Conservation (phyloP, 371 early-diverging fungal genomes). For the Mortierella sp. region DNA sequence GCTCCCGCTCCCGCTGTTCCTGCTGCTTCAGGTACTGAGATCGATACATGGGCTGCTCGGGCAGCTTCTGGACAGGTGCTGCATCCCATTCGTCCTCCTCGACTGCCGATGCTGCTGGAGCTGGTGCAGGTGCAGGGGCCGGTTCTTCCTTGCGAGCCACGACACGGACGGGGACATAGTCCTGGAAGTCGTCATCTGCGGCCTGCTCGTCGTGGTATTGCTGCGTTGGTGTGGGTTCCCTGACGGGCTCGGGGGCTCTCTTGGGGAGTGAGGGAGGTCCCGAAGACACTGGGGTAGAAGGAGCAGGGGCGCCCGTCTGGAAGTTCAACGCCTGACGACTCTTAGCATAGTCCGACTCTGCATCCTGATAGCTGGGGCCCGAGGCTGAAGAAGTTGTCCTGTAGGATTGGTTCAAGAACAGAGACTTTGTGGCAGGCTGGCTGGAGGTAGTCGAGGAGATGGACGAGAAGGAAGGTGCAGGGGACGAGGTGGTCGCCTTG, state of each 20-base stretch:
- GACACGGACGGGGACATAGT: constrained; percentile 44
- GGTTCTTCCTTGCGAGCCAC: constrained; percentile 44
- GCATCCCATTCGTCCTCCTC: constrained; percentile 51
- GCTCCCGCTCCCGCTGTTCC: constrained; percentile 11
- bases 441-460: constrained; percentile 32
- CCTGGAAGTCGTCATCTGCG: constrained; percentile 31
- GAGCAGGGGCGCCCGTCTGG: constrained; percentile 38
- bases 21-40: constrained; percentile 41
- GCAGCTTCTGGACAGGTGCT: constrained; percentile 17
- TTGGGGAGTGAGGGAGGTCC: constrained; percentile 36
- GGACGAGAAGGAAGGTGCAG: constrained; percentile 51
- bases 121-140: not conserved
- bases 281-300: not conserved
- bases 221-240: not conserved
- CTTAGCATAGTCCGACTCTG: constrained; percentile 37
- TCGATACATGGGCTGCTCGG: constrained; percentile 27
- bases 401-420: constrained; percentile 49
- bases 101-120: constrained; percentile 22
- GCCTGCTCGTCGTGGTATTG: constrained; percentile 12
- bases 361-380: constrained; percentile 15
- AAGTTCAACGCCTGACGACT: constrained; percentile 48
- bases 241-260: constrained; percentile 26
- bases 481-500: constrained; percentile 51
- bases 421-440: constrained; percentile 35
- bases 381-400: constrained; percentile 13